phyloP scores from a whole-genome alignment of 768 basidiomycete species.

The Lentinula aciculospora region DNA sequence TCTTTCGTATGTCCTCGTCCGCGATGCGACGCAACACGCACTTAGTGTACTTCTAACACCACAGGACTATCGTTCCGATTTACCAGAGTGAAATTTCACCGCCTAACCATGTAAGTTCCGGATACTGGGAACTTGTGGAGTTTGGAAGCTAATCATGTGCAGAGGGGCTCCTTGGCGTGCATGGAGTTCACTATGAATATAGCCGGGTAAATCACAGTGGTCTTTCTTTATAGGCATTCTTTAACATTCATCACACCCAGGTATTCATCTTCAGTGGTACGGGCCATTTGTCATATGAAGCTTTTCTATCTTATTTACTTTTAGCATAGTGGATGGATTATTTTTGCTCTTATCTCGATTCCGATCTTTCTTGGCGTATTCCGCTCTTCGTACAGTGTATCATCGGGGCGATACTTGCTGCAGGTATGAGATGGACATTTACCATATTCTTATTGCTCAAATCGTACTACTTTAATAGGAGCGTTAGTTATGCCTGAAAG shows the following conservation, averaged over 20 bases:
- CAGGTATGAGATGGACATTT: conserved; percentile 30
- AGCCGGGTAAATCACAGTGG: conserved; percentile 39
- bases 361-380: conserved; percentile 63
- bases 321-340: conserved; percentile 80
- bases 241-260: not conserved
- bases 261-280: conserved; percentile 32
- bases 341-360: conserved; percentile 62
- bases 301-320: not conserved
- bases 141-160: conserved; percentile 7
- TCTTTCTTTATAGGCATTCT: not conserved
- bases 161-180: conserved; percentile 89
- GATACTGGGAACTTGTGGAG: not conserved
- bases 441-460: not conserved
- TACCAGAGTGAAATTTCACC: conserved; percentile 97
- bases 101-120: conserved; percentile 66
- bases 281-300: conserved; percentile 77
- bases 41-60: not conserved
- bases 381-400: conserved; percentile 63
- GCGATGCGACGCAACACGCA: not conserved
- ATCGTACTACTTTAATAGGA: not conserved
- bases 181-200: conserved; percentile 96
- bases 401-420: conserved; percentile 56
- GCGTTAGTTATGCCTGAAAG: conserved; percentile 62
- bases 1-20: conserved; percentile 50
- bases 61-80: conserved; percentile 89